Conservation (phyloP, 2,329 filamentous ascomycete genomes). For the Penicillium sp. region DNA sequence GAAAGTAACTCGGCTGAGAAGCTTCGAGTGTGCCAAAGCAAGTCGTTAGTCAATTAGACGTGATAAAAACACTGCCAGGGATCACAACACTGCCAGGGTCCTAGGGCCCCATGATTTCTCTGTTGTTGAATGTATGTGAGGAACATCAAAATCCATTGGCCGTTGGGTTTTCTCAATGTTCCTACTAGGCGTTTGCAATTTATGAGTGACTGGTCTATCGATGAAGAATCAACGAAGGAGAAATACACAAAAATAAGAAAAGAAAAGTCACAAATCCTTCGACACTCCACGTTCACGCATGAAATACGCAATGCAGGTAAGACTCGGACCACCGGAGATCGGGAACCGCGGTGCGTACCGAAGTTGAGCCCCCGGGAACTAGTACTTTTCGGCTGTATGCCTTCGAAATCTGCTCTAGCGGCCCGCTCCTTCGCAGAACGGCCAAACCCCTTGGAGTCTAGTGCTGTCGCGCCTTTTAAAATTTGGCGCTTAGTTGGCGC, state of each 20-base stretch:
- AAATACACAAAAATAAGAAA: background rate
- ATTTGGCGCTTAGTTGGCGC: background rate
- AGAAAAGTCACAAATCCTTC: background rate
- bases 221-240: background rate
- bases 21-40: no score
- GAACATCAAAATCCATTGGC: no score
- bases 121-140: no score
- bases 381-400: slow-evolving; percentile 3
- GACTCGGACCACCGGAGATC: slow-evolving; percentile 11
- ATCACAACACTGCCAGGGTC: no score
- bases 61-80: no score
- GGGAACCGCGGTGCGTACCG: slow-evolving; percentile 9
- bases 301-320: slow-evolving; percentile 2
- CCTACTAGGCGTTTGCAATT: no score
- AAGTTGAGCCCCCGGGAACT: slow-evolving; percentile 16
- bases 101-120: no score
- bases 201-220: no score
- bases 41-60: no score
- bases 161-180: no score
- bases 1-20: no score
- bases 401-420: background rate
- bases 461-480: background rate
- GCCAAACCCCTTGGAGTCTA: background rate
- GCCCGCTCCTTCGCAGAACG: background rate
- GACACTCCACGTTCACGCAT: background rate